These are phyloP conservation scores for Schwanniomyces polymorphus DNA, from an alignment of 805 yeast species.

Conservation along the genomic window DNA sequence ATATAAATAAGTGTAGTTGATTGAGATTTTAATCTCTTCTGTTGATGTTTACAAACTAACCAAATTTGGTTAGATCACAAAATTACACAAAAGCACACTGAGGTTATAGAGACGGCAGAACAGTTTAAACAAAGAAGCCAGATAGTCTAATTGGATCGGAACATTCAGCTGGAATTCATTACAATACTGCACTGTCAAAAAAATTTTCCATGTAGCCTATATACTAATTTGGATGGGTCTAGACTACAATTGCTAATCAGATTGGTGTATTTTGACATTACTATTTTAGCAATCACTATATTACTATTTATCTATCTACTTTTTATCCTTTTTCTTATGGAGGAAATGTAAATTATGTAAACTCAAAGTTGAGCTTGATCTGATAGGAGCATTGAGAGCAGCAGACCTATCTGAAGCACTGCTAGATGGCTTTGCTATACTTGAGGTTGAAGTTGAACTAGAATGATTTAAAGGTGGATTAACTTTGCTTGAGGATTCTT, in stretches of 20 bases:
- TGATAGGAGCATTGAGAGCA: constrained; percentile 13
- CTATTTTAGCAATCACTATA: not conserved
- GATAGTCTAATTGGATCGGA: not conserved
- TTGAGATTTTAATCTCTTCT: constrained; percentile 1
- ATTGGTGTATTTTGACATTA: not conserved
- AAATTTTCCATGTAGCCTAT: not conserved
- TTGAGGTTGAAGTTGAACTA: constrained; percentile 5
- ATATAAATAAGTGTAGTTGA: not conserved
- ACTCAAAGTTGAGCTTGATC: constrained; percentile 21
- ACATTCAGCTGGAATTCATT: not conserved
- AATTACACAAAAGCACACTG: not conserved
- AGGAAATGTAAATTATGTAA: constrained; percentile 31
- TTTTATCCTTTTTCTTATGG: constrained; percentile 29
- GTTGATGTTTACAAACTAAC: constrained; percentile 16
- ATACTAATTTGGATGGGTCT: not conserved
- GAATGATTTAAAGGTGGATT: not conserved
- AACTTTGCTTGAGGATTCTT: constrained; percentile 1
- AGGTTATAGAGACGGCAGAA: not conserved
- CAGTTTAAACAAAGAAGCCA: not conserved
- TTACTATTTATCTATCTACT: not conserved
- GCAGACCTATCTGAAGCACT: constrained; percentile 32
- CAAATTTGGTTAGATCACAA: constrained; percentile 6
- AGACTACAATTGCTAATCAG: not conserved
- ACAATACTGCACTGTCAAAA: not conserved
- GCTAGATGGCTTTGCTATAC: constrained; percentile 23